Evolutionary conservation across 1,284 basidiomycete genomes (phyloP).

Genomic region (Ceratobasidium sp.): DNA sequence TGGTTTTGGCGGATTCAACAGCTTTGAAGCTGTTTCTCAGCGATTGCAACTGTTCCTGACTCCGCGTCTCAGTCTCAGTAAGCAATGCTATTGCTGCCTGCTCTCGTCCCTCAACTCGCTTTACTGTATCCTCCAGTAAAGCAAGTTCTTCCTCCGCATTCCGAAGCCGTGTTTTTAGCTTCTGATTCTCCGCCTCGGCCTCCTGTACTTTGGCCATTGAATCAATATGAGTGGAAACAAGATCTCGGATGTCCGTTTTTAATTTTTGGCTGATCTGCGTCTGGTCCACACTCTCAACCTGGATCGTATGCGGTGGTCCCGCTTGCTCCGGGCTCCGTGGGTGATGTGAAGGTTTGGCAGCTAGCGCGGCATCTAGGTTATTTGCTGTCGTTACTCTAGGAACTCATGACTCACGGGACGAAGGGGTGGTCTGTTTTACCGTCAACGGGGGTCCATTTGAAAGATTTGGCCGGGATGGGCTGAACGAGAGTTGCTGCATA

Average conservation of each 20-base stretch:
- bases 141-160: conserved; percentile 7
- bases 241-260: conserved; percentile 17
- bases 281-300: conserved; percentile 1
- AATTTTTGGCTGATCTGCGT: conserved; percentile 18
- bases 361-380: neutral
- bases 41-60: conserved; percentile 1
- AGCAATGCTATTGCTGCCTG: conserved; percentile 10
- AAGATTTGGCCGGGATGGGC: neutral
- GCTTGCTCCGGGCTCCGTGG: neutral
- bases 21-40: conserved; percentile 1
- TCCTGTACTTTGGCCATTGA: neutral
- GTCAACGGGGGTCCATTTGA: neutral
- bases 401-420: neutral
- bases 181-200: conserved; percentile 18
- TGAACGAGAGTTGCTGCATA: neutral
- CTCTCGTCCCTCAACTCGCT: conserved; percentile 20
- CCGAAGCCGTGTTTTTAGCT: neutral
- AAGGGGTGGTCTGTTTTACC: neutral
- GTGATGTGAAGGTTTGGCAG: too few relatives aligned
- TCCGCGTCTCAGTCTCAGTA: conserved; percentile 13
- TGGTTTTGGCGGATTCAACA: conserved; percentile 6
- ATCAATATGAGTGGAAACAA: conserved; percentile 29
- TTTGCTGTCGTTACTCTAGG: neutral
- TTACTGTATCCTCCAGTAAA: conserved; percentile 11
- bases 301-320: neutral